phyloP scores from a whole-genome alignment of 441 rosid species.

The Pelargonium cotyledonis region DNA sequence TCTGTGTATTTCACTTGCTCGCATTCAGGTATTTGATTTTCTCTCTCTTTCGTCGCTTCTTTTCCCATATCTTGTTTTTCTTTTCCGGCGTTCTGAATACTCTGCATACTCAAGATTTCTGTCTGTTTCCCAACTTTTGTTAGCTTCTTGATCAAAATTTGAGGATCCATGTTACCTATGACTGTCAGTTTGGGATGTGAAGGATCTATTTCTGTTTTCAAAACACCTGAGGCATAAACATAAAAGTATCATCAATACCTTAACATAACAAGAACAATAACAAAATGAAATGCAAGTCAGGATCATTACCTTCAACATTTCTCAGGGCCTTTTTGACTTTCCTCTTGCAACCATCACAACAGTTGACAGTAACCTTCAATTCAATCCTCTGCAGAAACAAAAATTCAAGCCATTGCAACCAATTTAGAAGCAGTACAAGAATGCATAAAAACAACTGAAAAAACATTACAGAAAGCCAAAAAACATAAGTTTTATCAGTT shows the following conservation, averaged over 20 bases:
- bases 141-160: conserved; percentile 38
- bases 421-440: not conserved
- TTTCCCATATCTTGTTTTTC: not conserved
- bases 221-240: conserved; percentile 35
- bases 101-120: conserved; percentile 20
- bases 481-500: not conserved
- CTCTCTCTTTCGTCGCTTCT: conserved; percentile 13
- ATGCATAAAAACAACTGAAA: too few species aligned
- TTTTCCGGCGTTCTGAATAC: not conserved
- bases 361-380: conserved; percentile 45
- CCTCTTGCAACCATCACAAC: conserved; percentile 67
- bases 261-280: not conserved
- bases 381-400: conserved; percentile 20
- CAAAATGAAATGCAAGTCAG: not conserved
- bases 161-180: conserved; percentile 38
- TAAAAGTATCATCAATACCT: not conserved
- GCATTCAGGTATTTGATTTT: conserved; percentile 19
- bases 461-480: not conserved
- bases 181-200: conserved; percentile 41
- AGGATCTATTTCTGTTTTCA: conserved; percentile 41
- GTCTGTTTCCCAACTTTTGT: conserved; percentile 48
- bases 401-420: not conserved
- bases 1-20: conserved; percentile 18
- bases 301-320: conserved; percentile 39
- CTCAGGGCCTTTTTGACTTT: conserved; percentile 49